Evolutionary conservation across 495 filamentous ascomycete genomes (phyloP).

Genomic region (Penicillium taxi): DNA sequence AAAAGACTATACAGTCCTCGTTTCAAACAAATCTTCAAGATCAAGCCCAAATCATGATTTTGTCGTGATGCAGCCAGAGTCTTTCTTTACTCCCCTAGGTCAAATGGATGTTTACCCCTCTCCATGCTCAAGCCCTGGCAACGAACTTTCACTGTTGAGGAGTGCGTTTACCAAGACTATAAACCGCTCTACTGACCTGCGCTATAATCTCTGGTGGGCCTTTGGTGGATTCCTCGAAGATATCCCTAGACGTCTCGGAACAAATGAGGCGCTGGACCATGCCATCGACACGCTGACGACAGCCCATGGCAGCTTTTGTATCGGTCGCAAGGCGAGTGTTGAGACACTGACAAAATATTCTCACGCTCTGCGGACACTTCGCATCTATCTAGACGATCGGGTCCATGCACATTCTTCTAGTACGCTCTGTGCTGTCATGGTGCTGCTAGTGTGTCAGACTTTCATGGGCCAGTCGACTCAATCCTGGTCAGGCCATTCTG

Average conservation of each 20-base stretch:
- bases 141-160: conserved; percentile 15
- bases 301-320: conserved; percentile 25
- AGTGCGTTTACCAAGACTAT: conserved; percentile 22
- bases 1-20: conserved; percentile 7
- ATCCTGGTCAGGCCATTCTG: conserved; percentile 28
- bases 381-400: conserved; percentile 31
- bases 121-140: conserved; percentile 10
- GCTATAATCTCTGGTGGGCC: conserved; percentile 34
- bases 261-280: conserved; percentile 36
- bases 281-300: conserved; percentile 30
- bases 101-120: neutral
- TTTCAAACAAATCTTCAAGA: neutral
- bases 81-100: too few relatives aligned
- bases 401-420: conserved; percentile 27
- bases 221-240: conserved; percentile 35
- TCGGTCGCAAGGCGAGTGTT: conserved; percentile 7
- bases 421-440: conserved; percentile 39
- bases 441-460: conserved; percentile 33
- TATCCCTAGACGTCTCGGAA: conserved; percentile 32
- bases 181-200: conserved; percentile 28
- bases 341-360: conserved; percentile 31
- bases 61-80: too few relatives aligned
- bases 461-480: conserved; percentile 14
- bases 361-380: conserved; percentile 25
- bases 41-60: too few relatives aligned